Percentiles rank a stretch among this genome's conserved stretches.
phyloP scores from a whole-genome alignment of 1,284 basidiomycete genomes.

The Porodaedalea pini region DNA sequence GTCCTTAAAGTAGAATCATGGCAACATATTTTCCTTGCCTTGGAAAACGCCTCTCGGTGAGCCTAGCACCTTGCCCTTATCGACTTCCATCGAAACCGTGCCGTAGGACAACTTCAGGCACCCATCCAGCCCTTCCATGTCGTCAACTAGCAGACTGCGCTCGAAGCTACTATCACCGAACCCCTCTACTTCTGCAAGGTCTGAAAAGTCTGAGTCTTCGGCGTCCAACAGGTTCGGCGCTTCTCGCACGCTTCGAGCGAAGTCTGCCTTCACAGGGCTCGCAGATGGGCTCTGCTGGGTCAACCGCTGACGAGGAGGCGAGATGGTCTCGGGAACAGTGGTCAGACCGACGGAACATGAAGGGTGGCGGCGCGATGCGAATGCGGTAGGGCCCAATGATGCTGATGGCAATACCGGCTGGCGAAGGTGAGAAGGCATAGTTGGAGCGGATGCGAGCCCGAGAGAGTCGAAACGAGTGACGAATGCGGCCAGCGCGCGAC shows the following conservation, averaged over 20 bases:
- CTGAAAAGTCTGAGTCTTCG: conserved; percentile 10
- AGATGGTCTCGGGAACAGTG: conserved; percentile 7
- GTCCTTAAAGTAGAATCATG: neutral
- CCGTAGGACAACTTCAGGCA: neutral
- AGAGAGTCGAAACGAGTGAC: conserved; percentile 74
- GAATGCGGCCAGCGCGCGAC: conserved; percentile 68
- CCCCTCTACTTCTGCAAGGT: conserved; percentile 12
- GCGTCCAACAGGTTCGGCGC: conserved; percentile 8
- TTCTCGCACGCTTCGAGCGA: conserved; percentile 9
- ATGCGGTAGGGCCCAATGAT: conserved; percentile 5
- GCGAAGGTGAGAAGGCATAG: conserved; percentile 29
- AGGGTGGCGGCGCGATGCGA: conserved; percentile 7
- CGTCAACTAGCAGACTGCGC: neutral
- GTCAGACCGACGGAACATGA: neutral
- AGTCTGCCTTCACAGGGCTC: conserved; percentile 20
- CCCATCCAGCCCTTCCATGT: neutral
- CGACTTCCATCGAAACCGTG: neutral
- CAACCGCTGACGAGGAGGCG: neutral
- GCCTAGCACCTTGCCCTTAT: neutral
- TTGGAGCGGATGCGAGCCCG: conserved; percentile 41
- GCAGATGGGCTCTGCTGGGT: neutral
- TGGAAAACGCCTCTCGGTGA: neutral
- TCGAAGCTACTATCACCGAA: conserved; percentile 14
- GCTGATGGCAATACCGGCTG: conserved; percentile 1
- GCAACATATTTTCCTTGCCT: conserved; percentile 12